These are phyloP conservation scores for Panaeolus cyanescens DNA, from an alignment of 768 basidiomycete genomes.

Conservation along the genomic window DNA sequence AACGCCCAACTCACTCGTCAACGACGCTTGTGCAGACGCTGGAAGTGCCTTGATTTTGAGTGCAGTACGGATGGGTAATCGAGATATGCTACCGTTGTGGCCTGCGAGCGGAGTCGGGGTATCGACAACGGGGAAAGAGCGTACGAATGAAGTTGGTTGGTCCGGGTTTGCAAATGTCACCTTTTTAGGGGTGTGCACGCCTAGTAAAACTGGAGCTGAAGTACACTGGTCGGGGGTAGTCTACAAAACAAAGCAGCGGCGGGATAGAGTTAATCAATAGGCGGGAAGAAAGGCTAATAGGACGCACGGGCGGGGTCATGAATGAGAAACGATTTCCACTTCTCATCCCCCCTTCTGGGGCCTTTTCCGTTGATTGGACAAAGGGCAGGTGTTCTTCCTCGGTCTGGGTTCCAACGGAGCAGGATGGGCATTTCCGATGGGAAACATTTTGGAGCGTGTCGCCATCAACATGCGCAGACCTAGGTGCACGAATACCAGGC, in stretches of 20 bases:
- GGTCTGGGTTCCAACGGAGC: neutral
- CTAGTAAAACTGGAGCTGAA: neutral
- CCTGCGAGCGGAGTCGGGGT: constrained; percentile 2
- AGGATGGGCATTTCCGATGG: neutral
- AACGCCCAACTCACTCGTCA: neutral
- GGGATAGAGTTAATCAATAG: neutral
- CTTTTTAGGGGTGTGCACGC: neutral
- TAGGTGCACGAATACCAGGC: neutral
- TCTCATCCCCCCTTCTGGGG: neutral
- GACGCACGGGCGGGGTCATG: neutral
- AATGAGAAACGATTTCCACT: neutral
- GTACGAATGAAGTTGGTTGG: neutral
- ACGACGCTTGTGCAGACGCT: neutral
- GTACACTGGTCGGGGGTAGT: neutral
- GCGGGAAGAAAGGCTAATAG: neutral
- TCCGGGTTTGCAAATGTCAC: neutral
- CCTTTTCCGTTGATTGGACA: neutral
- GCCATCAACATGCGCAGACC: neutral
- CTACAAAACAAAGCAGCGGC: neutral
- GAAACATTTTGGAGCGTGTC: neutral
- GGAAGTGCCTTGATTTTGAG: neutral
- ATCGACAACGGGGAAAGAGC: neutral
- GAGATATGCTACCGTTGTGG: neutral
- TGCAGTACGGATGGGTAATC: neutral
- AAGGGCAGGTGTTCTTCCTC: neutral